Evolutionary conservation across 805 yeast genomes (phyloP).

Genomic region (Starmerella sp.): DNA sequence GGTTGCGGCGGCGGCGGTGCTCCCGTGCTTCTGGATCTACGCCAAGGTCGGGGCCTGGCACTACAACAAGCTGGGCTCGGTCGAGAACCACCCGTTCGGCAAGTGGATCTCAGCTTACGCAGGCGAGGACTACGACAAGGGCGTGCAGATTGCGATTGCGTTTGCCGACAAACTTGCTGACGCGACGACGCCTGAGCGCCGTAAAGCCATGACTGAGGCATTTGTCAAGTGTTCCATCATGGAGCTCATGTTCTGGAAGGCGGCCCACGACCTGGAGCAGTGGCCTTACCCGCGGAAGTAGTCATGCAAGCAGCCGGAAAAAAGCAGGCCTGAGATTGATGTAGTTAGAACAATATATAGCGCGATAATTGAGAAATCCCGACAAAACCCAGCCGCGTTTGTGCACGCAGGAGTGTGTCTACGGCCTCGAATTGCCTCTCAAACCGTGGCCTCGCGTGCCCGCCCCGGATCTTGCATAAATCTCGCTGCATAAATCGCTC

Average conservation of each 20-base stretch:
- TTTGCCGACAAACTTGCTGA: constrained; percentile 14
- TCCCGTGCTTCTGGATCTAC: constrained; percentile 23
- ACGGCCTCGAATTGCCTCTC: no score
- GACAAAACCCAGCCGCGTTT: background rate
- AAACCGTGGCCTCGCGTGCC: no score
- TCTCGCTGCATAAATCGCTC: background rate
- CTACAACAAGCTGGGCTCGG: constrained; percentile 58
- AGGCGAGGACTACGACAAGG: constrained; percentile 45
- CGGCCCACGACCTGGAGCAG: constrained; percentile 17
- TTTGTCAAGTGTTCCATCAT: constrained; percentile 11
- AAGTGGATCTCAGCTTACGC: constrained; percentile 56
- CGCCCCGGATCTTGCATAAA: background rate
- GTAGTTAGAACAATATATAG: background rate
- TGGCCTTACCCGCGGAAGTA: constrained; percentile 7
- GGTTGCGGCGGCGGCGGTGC: constrained; percentile 22
- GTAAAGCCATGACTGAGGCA: constrained; percentile 17
- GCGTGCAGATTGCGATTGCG: constrained; percentile 32
- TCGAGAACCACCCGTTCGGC: constrained; percentile 23
- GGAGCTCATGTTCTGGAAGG: constrained; percentile 21
- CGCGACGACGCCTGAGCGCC: constrained; percentile 10
- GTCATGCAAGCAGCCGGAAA: background rate
- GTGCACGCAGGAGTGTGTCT: background rate
- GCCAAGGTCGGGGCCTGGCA: constrained; percentile 32
- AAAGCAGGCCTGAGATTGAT: background rate
- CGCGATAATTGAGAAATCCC: background rate